Evolutionary conservation across 2,329 filamentous ascomycete species (phyloP), one percentile per base, ranked within the genome.

Genomic region (Aspergillus caelatus): DNA sequence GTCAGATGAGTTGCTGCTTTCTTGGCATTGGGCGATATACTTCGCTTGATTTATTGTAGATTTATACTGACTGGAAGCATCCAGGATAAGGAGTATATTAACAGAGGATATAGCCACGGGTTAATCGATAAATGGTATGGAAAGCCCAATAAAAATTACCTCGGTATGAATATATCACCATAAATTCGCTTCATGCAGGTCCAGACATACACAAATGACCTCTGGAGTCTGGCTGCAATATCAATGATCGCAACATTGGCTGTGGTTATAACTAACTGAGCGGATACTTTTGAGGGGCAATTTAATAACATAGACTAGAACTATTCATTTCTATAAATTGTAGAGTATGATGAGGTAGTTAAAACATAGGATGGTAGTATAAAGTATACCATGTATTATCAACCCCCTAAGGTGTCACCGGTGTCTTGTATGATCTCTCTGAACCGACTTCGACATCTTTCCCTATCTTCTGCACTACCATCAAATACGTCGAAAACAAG

Each of bases 401-500:
- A 56, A 11, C 8, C n/a, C 26, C 52, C 58, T 19, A 16, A 32
- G 21, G 10, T 16, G 19, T 41, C 32, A 36, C 2, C 12, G 34
- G 61, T 19, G 19, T 43, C 12, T 28, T 41, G 28, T 23, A 50
- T 34, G 14, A 63, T 55, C 3, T 60, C 43, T 21, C 8, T 34
- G 23, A 63, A 60, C 9, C 52, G 61, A 23, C n/a, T 19, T 19
- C 53, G 50, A 21, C 41, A 63, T 21, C 36, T 10, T 26, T 41
- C 52, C 16, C 60, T 16, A 10, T 63, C 57, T 12, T 36, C 32
- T 16, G 10, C 12, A 21, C 30, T 52, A n/a, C 8, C 12, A 5
- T 59, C 23, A 8, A 30, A 26, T 16, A 19, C 21, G 16, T 57
- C 57, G 21, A 63, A 63, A 12, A 55, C 52, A 8, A 54, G 61